These are phyloP conservation scores for Dothideomycetidae sp. DNA, from an alignment of 2,329 filamentous ascomycete species.

Conservation along the genomic window DNA sequence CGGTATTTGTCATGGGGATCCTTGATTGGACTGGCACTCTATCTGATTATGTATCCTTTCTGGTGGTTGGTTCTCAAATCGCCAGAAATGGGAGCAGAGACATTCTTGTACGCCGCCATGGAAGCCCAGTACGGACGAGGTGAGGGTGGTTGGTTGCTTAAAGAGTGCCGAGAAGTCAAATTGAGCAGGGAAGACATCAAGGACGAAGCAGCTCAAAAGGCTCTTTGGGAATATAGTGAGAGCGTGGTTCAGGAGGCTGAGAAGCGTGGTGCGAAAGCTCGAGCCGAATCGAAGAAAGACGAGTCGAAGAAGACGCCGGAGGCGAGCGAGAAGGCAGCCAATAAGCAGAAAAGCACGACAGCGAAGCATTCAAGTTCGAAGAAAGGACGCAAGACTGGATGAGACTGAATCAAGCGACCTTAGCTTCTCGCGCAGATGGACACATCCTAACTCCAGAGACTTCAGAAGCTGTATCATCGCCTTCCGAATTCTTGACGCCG, in stretches of 20 bases:
- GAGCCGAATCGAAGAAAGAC: conserved; percentile 42
- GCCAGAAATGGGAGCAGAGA: conserved; percentile 69
- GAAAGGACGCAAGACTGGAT: conserved; percentile 3
- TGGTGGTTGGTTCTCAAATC: conserved; percentile 86
- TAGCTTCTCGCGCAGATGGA: too few relatives aligned
- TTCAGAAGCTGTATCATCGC: too few relatives aligned
- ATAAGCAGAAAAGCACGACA: conserved; percentile 4
- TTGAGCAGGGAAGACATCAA: conserved; percentile 58
- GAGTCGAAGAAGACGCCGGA: conserved; percentile 24
- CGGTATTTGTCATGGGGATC: conserved; percentile 78
- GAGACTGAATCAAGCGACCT: too few relatives aligned
- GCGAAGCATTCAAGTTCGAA: conserved; percentile 2
- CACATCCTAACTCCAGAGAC: too few relatives aligned
- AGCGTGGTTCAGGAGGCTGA: conserved; percentile 68
- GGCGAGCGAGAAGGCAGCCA: conserved; percentile 15
- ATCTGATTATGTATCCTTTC: conserved; percentile 62
- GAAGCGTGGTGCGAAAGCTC: conserved; percentile 56
- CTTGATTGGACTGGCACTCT: conserved; percentile 62
- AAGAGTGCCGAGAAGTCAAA: conserved; percentile 71
- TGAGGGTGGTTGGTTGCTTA: conserved; percentile 58
- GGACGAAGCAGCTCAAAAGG: conserved; percentile 67
- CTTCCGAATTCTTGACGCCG: too few relatives aligned
- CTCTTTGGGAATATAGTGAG: conserved; percentile 81
- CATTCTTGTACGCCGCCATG: conserved; percentile 74
- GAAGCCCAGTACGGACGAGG: conserved; percentile 54